Base-by-base conservation (phyloP, 192 early-diverging fungal species). In the Coemansia sp. region DNA sequence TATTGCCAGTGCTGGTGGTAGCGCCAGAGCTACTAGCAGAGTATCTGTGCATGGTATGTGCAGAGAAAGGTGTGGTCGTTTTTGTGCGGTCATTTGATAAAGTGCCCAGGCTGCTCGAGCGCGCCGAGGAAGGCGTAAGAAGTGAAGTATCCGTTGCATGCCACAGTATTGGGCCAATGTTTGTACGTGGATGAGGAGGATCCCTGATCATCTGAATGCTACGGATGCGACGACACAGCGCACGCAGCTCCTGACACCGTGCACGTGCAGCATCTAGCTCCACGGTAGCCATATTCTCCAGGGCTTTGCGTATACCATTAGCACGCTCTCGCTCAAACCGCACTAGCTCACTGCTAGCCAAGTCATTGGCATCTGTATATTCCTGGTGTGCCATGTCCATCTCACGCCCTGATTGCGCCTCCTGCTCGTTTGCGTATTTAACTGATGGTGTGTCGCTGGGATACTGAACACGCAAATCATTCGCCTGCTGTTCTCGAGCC, bases 151-250 rank as follows among this genome's bases (percentile, higher is more conserved):
- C 68, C 4, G 71, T 59, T 0, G 62, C 32, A 6, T 72, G 73
- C 78, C 78, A 81, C 27, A 81, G 67, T 57, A 81, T 65, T 5
- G 78, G 73, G 0, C 78, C 78, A 33, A 81, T 81, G n/a, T 69
- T 76, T 5, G 78, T 81, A 8, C 78, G 59, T 22, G 78, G 42
- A 32, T 72, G 78, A 0, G 78, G 78, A 21, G 78, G 78, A 14
- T 81, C 78, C 24, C 66, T 72, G 25, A 75, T 56, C 67, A 81
- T 58, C 73, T 81, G 78, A 27, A 61, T 58, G 31, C 62, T 68
- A 21, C 70, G 70, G 29, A 81, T 76, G 25, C 78, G 70, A 5
- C 74, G 65, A 17, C 74, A 63, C 4, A 74, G 25, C 20, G 70
- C 63, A 46, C 52, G 70, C 17, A 81, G 54, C 61, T 81, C 78